Conservation (phyloP, 805 yeast species). For the Metschnikowia colocasiae region DNA sequence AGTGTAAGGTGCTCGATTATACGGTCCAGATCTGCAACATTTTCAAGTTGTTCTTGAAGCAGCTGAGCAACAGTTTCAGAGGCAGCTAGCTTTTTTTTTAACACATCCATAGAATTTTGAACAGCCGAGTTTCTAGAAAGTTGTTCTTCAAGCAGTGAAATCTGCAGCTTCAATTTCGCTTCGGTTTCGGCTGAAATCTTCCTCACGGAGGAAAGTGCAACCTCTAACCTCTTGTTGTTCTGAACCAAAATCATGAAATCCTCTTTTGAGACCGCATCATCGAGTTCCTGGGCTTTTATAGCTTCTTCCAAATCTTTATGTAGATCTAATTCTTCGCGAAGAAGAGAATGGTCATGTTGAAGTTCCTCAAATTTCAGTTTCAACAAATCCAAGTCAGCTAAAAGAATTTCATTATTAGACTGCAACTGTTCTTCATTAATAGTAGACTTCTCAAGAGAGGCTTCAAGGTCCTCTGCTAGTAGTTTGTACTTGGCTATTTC, state of each 20-base stretch:
- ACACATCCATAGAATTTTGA: conserved; percentile 1
- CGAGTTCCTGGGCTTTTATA: conserved; percentile 18
- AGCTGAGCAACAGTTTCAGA: conserved; percentile 25
- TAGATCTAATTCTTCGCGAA: conserved; percentile 36
- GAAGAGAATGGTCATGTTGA: conserved; percentile 26
- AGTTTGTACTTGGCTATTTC: conserved; percentile 9
- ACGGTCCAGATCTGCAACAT: conserved; percentile 33
- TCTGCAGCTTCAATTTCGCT: conserved; percentile 1
- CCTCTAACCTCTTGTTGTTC: conserved; percentile 38
- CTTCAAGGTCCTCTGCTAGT: conserved; percentile 16
- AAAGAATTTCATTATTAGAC: conserved; percentile 31
- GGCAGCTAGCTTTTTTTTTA: conserved; percentile 12
- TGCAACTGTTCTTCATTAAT: conserved; percentile 46
- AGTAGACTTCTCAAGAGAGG: conserved; percentile 25
- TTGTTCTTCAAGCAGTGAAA: conserved; percentile 3
- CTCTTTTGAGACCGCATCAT: conserved; percentile 13
- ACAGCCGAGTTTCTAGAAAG: neutral
- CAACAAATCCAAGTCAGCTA: conserved; percentile 22
- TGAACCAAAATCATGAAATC: conserved; percentile 24
- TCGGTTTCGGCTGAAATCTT: conserved; percentile 24
- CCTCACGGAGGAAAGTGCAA: conserved; percentile 36
- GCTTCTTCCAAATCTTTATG: conserved; percentile 37
- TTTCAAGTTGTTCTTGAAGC: conserved; percentile 32
- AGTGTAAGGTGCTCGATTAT: conserved; percentile 32
- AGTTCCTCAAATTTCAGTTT: conserved; percentile 29